A percentile compares a stretch with the other conserved stretches of the same genome.
phyloP scores from a whole-genome alignment of 768 basidiomycete species.

The Leccinum sublutescens region DNA sequence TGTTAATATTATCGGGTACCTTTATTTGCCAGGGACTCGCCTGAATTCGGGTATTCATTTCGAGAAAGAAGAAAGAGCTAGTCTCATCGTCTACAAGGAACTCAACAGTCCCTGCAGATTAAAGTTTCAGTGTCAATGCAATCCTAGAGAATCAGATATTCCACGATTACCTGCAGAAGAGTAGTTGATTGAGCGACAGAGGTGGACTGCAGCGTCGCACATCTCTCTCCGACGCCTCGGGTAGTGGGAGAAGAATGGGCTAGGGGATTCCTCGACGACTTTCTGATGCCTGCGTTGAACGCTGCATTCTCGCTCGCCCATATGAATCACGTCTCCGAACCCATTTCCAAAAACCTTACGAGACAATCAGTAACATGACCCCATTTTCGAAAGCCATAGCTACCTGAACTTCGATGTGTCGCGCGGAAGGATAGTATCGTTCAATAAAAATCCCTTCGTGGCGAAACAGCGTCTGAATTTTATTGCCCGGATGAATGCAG shows the following conservation, averaged over 20 bases:
- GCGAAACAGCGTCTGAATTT: slow-evolving; percentile 41
- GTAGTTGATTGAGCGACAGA: slow-evolving; percentile 52
- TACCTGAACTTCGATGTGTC: slow-evolving; percentile 70
- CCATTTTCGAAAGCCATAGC: neutral
- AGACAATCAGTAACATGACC: slow-evolving; percentile 5
- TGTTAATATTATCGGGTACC: neutral
- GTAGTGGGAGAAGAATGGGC: slow-evolving; percentile 50
- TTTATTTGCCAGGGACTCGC: slow-evolving; percentile 22
- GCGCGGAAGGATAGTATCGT: slow-evolving; percentile 50
- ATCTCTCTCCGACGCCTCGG: slow-evolving; percentile 46
- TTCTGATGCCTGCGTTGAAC: slow-evolving; percentile 71
- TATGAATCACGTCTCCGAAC: slow-evolving; percentile 52
- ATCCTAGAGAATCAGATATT: neutral
- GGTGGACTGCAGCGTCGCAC: slow-evolving; percentile 50
- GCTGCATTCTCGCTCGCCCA: slow-evolving; percentile 72
- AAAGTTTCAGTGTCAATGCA: neutral
- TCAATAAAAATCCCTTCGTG: slow-evolving; percentile 57
- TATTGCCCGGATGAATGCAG: slow-evolving; percentile 17
- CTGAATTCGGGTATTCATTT: slow-evolving; percentile 71
- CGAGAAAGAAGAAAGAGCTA: slow-evolving; percentile 61
- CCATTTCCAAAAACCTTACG: slow-evolving; percentile 69
- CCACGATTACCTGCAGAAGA: slow-evolving; percentile 49
- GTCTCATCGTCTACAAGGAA: slow-evolving; percentile 58
- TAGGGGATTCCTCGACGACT: slow-evolving; percentile 67
- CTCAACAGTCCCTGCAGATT: slow-evolving; percentile 56